Evolutionary conservation across 1,139 yeast species (phyloP), one percentile per base, ranked within the genome.

Genomic region (Yamadazyma sp.): DNA sequence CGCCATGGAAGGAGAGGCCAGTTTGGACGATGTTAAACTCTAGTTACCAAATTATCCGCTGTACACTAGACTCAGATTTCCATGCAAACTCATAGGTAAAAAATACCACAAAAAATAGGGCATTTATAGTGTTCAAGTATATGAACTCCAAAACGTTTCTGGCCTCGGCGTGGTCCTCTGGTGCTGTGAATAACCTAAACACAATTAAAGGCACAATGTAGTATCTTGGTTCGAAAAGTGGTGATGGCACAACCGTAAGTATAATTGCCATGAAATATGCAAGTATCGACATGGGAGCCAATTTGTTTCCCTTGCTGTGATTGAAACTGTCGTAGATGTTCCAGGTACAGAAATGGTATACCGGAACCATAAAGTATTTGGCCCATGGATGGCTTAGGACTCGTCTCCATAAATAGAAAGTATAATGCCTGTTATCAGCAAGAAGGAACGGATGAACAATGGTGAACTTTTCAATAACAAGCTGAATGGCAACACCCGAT

Each of bases 361-460:
- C 57, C 2, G 95, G 90, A 0, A 82, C 70, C 48, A 82, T 59
- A 35, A 72, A 56, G 42, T 69, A 52, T 35, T 73, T 55, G 44
- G 73, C 62, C 50, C 70, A 57, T 14, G 57, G 61, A 23, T 66
- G 65, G 44, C 68, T 61, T 29, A 87, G 68, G 13, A 90, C 52
- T 42, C 76, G 76, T 40, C 79, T 76, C 77, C 86, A 87, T 27
- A 92, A 64, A 62, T 92, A 94, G 57, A 92, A 92, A 0, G 96
- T 82, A 57, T 81, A 88, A 57, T 92, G 98, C 46, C 98, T 78
- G 62, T 94, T 94, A 58, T 94, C 99, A 0, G 98, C 95, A 34
- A 90, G 69, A 29, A 92, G 61, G 59, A 90, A 94, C 9, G 97
- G 97, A 56, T 94, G 98, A 4, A 82, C 82, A 8, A 83, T 69